Conservation (phyloP, 305 asterid species). For the Rubia tinctorum region DNA sequence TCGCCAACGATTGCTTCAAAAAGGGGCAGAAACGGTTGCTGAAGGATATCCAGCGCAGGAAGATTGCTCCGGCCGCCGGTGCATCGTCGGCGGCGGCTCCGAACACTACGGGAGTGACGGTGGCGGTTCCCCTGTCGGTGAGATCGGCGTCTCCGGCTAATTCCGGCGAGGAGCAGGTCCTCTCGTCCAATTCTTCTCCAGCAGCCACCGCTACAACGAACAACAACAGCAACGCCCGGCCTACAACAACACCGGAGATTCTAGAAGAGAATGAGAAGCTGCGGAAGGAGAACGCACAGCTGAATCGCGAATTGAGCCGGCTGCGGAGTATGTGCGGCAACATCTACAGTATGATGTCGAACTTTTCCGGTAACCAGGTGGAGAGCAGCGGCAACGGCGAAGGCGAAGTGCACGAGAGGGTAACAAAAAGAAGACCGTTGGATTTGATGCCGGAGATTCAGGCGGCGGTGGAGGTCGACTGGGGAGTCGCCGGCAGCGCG, state of each 20-base stretch:
- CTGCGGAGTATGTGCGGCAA: conserved; percentile 49
- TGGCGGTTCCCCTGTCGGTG: conserved; percentile 33
- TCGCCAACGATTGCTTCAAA: conserved; percentile 63
- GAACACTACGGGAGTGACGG: conserved; percentile 31
- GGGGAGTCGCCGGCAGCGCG: conserved; percentile 11
- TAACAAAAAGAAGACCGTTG: conserved; percentile 8
- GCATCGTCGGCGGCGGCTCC: conserved; percentile 15
- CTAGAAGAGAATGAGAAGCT: conserved; percentile 65
- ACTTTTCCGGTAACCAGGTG: conserved; percentile 31
- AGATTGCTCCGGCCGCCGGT: conserved; percentile 36
- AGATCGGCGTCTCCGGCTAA: conserved; percentile 41
- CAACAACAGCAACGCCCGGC: conserved; percentile 5
- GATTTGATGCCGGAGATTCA: conserved; percentile 21
- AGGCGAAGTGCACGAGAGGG: conserved; percentile 26
- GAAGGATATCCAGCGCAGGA: conserved; percentile 75
- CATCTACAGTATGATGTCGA: conserved; percentile 56
- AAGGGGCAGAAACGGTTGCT: conserved; percentile 57
- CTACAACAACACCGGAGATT: conserved; percentile 38
- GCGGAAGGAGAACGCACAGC: conserved; percentile 59
- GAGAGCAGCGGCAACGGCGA: conserved; percentile 14
- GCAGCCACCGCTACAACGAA: conserved; percentile 25
- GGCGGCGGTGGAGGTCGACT: conserved; percentile 15
- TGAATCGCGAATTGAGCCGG: conserved; percentile 42
- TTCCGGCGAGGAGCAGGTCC: conserved; percentile 75
- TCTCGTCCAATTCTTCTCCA: conserved; percentile 76